These are phyloP conservation scores for Fusarium palustre DNA, from an alignment of 2,329 filamentous ascomycete species.

Conservation along the genomic window DNA sequence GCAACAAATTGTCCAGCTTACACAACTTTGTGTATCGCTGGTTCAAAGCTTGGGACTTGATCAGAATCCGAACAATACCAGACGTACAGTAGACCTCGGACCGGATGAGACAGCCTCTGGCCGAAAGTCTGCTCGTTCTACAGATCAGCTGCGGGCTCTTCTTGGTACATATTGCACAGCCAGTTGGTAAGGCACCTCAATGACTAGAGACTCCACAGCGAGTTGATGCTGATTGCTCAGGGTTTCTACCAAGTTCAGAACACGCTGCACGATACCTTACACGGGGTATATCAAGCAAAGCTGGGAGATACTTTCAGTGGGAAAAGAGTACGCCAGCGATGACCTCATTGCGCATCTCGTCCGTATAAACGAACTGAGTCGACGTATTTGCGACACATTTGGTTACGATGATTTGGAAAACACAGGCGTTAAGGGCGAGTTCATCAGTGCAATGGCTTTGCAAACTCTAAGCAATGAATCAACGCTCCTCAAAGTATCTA, in stretches of 20 bases:
- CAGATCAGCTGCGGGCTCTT: conserved; percentile 11
- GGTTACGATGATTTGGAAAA: conserved; percentile 20
- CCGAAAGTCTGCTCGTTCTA: conserved; percentile 2
- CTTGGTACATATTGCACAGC: conserved; percentile 19
- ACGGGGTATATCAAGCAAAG: conserved; percentile 18
- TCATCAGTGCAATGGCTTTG: conserved; percentile 22
- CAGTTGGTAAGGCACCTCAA: not conserved
- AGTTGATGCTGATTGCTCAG: accelerated
- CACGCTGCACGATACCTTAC: conserved; percentile 6
- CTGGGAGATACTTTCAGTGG: not conserved
- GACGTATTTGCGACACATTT: conserved; percentile 15
- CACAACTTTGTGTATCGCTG: conserved; percentile 12
- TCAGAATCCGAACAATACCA: conserved; percentile 14
- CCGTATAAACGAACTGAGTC: conserved; percentile 4
- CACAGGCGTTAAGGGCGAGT: conserved; percentile 4
- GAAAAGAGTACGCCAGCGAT: not conserved
- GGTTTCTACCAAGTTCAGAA: conserved; percentile 24
- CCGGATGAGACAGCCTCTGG: conserved; percentile 11
- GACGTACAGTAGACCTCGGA: conserved; percentile 20
- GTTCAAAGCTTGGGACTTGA: conserved; percentile 12
- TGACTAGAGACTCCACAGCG: accelerated
- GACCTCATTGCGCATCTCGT: not conserved
- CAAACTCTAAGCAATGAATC: conserved; percentile 7
- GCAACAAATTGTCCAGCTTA: conserved; percentile 14
- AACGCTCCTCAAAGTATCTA: not conserved